A percentile compares a stretch with the other conserved stretches of the same genome.
Evolutionary conservation across 805 yeast genomes (phyloP).

Genomic region (Myxozyma kluyveri): DNA sequence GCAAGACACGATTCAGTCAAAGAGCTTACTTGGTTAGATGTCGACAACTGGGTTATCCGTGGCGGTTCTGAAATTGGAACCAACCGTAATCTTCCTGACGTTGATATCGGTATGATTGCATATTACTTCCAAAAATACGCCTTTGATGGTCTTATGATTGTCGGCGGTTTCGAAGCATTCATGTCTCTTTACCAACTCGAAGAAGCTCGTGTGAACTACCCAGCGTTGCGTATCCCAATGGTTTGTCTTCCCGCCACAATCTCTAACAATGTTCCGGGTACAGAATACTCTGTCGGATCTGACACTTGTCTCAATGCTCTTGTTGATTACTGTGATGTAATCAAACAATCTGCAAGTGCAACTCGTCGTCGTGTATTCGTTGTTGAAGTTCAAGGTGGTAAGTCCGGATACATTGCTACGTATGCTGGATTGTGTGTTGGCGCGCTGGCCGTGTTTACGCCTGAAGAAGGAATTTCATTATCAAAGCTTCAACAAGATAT

Average conservation of each 20-base stretch:
- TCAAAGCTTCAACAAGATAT: constrained; percentile 73
- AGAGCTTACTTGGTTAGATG: constrained; percentile 75
- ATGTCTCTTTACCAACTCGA: constrained; percentile 77
- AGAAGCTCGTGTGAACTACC: constrained; percentile 71
- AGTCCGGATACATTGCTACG: constrained; percentile 90
- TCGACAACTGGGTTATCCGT: constrained; percentile 79
- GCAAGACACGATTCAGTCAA: constrained; percentile 82
- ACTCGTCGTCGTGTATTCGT: constrained; percentile 92
- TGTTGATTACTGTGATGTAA: constrained; percentile 89
- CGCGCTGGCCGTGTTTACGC: constrained; percentile 86
- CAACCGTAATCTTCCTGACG: constrained; percentile 78
- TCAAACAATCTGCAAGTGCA: constrained; percentile 92
- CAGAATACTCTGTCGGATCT: constrained; percentile 91
- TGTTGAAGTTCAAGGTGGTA: constrained; percentile 97
- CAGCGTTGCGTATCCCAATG: constrained; percentile 92
- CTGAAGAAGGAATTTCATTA: constrained; percentile 75
- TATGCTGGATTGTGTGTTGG: constrained; percentile 82
- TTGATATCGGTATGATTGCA: constrained; percentile 86
- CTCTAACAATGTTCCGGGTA: constrained; percentile 98
- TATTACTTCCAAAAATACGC: constrained; percentile 85
- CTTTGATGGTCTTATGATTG: constrained; percentile 83
- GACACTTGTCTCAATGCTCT: constrained; percentile 93
- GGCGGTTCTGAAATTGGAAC: constrained; percentile 99
- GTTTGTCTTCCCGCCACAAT: constrained; percentile 92
- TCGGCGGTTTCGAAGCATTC: constrained; percentile 99